Percentiles rank a stretch among this genome's conserved stretches.
These are phyloP conservation scores for Ganoderma resinaceum DNA, from an alignment of 1,284 basidiomycete species.

Conservation along the genomic window DNA sequence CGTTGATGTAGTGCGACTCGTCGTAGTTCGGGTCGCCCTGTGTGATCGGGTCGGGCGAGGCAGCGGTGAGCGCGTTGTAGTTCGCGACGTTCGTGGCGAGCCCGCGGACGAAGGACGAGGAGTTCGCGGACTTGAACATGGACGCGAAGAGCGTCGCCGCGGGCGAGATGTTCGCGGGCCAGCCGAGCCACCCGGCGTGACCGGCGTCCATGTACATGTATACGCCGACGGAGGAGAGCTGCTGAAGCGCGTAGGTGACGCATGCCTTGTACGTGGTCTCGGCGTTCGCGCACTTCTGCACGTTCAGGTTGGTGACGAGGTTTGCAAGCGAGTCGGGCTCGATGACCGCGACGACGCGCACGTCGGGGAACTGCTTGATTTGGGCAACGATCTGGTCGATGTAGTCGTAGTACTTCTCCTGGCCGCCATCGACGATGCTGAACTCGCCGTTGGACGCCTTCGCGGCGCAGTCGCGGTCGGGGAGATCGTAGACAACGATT, in stretches of 20 bases:
- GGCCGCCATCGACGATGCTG: conserved; percentile 60
- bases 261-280: conserved; percentile 57
- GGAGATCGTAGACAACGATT: conserved; percentile 68
- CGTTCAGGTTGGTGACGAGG: conserved; percentile 67
- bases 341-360: conserved; percentile 67
- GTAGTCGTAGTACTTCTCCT: conserved; percentile 63
- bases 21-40: conserved; percentile 66
- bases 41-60: conserved; percentile 64
- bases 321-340: conserved; percentile 72
- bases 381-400: conserved; percentile 67
- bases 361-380: conserved; percentile 62
- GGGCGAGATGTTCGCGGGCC: conserved; percentile 66
- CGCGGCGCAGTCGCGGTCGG: conserved; percentile 71
- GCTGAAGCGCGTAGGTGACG: conserved; percentile 63
- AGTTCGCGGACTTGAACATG: conserved; percentile 57
- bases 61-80: conserved; percentile 64
- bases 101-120: conserved; percentile 61
- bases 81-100: conserved; percentile 72
- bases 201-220: conserved; percentile 70
- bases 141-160: conserved; percentile 62
- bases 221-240: conserved; percentile 61
- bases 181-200: conserved; percentile 73
- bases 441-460: conserved; percentile 72
- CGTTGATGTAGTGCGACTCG: conserved; percentile 66
- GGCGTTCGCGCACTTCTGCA: conserved; percentile 60